These are phyloP conservation scores for Dendrobium nobile DNA, from an alignment of 106 monocot species.

Conservation along the genomic window DNA sequence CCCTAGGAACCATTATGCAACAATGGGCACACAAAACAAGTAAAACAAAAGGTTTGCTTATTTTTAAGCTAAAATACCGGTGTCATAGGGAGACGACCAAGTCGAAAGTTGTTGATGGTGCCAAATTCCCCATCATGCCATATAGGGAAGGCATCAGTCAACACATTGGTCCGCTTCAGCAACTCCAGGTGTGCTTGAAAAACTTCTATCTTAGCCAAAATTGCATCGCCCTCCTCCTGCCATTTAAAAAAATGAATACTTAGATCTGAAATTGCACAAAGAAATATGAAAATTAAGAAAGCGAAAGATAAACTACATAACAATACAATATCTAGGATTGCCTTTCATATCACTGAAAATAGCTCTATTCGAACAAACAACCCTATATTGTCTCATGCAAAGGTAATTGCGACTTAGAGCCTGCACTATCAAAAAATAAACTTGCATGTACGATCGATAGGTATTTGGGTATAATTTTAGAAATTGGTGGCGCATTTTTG, in stretches of 20 bases:
- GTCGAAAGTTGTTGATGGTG: conserved; percentile 91
- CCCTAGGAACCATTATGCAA: not conserved
- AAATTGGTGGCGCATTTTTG: not conserved
- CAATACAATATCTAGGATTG: not conserved
- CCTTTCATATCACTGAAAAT: not conserved
- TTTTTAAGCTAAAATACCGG: conserved; percentile 34
- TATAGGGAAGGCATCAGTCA: conserved; percentile 89
- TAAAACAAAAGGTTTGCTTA: not conserved
- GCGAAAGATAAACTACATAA: not conserved
- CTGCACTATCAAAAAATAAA: not conserved
- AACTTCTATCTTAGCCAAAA: conserved; percentile 96
- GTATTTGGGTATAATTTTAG: not conserved
- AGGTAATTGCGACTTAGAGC: not conserved
- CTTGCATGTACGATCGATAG: not conserved
- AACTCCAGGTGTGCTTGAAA: conserved; percentile 88
- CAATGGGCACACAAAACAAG: not conserved
- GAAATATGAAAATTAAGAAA: not conserved
- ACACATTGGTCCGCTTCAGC: conserved; percentile 84
- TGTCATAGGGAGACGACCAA: conserved; percentile 88
- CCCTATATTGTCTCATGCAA: not conserved
- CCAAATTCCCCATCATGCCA: conserved; percentile 95
- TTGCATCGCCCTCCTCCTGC: conserved; percentile 95
- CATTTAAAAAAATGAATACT: not conserved
- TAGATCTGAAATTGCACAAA: not conserved
- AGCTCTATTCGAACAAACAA: not conserved